Conservation (phyloP, 345 rosid species). For the Eucalyptus tenuipes region DNA sequence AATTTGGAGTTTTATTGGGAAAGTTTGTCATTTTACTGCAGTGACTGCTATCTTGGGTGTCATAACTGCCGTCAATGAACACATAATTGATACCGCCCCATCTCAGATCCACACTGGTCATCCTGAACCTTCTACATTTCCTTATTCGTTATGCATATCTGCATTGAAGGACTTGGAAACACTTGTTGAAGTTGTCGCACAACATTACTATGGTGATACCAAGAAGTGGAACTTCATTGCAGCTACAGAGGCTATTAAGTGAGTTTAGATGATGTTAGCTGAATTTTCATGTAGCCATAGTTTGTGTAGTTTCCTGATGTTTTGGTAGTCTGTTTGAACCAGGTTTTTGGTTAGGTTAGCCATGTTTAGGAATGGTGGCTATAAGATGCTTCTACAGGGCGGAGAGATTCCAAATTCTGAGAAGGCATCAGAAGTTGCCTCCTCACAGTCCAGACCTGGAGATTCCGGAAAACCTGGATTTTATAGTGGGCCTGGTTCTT, state of each 20-base stretch:
- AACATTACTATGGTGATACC: slow-evolving; percentile 63
- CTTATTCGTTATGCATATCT: slow-evolving; percentile 68
- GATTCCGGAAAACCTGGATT: slow-evolving; percentile 4
- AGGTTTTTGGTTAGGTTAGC: slow-evolving; percentile 71
- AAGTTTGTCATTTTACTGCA: slow-evolving; percentile 28
- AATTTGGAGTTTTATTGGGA: slow-evolving; percentile 1
- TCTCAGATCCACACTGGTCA: slow-evolving; percentile 15
- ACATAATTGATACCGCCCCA: slow-evolving; percentile 66
- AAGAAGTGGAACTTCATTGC: slow-evolving; percentile 89
- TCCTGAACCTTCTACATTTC: slow-evolving; percentile 33
- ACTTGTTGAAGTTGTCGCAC: slow-evolving; percentile 78
- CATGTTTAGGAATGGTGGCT: slow-evolving; percentile 58
- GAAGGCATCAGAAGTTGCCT: slow-evolving; percentile 17
- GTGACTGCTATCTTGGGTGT: slow-evolving; percentile 79
- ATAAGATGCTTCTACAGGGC: slow-evolving; percentile 91
- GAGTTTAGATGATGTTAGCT: neutral
- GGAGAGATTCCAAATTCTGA: slow-evolving; percentile 68
- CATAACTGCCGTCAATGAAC: slow-evolving; percentile 74
- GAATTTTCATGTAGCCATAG: neutral
- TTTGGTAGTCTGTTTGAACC: neutral
- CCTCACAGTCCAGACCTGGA: slow-evolving; percentile 14
- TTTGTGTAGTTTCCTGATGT: neutral
- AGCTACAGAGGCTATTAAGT: slow-evolving; percentile 72
- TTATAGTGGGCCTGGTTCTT: slow-evolving; percentile 8
- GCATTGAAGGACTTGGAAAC: slow-evolving; percentile 80